Evolutionary conservation across 306 rosid genomes (phyloP), one percentile per base, ranked within the genome.

Genomic region (Urtica urens): DNA sequence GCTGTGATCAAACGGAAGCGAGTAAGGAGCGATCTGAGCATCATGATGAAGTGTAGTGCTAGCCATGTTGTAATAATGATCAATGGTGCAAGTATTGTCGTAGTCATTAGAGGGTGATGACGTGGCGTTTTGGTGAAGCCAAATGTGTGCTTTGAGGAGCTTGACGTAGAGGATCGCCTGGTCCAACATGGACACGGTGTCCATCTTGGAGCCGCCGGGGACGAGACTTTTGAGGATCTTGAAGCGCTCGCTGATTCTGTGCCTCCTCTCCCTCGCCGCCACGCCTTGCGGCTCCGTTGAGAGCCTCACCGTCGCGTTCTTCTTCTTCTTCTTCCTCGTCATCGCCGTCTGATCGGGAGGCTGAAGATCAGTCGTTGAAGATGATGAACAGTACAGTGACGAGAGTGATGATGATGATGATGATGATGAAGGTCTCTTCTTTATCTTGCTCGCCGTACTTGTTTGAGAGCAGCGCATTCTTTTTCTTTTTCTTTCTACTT

Each of bases 221-320:
- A 88, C 86, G 69, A 88, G 66, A 67, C 96, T 83, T 55, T 83
- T 88, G 53, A 88, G 53, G 64, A 77, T 81, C 86, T 88, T 88
- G 72, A 88, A 88, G 55, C 95, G 44, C 27, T 83, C 90, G 59
- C 95, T 83, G 68, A 88, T 88, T 23, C 96, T 48, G 38, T 88
- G 96, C 63, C 96, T 64, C 51, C 96, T 60, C 53, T 83, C 90
- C 20, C 96, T 65, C 0, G 96, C 96, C 0, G 96, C 96, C 48
- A 88, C 86, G 58, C 96, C 83, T 28, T 88, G 96, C 11, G 96
- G 95, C 46, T 88, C 95, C 1, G 90, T 88, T 0, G 96, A 88
- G 7, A 88, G 93, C 69, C 62, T 81, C 80, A 76, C 66, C 5
- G 63, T 68, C 21, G 16, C 38, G 57, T 73, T 57, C 15, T 10